These are phyloP conservation scores for Solanum paucissectum DNA, from an alignment of 257 asterid genomes.

Conservation along the genomic window DNA sequence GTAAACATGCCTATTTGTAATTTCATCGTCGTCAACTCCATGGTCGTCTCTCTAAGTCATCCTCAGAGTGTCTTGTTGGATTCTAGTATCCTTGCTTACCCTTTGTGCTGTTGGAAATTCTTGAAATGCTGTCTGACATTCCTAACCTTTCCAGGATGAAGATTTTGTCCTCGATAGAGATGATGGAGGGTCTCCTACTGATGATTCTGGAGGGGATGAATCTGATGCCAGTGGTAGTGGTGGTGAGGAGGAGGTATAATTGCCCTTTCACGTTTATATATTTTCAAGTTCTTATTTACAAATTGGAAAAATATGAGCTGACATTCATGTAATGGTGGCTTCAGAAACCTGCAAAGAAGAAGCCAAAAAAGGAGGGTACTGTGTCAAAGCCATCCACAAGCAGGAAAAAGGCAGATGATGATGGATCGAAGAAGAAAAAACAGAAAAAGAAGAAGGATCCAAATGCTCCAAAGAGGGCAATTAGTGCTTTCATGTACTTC, in stretches of 20 bases:
- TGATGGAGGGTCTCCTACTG: conserved; percentile 92
- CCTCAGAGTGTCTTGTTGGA: not conserved
- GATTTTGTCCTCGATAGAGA: conserved; percentile 70
- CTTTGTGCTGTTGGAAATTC: not conserved
- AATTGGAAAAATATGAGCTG: not conserved
- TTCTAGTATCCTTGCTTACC: not conserved
- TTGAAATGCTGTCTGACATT: not conserved
- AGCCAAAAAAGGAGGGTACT: conserved; percentile 53
- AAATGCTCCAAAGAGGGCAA: conserved; percentile 90
- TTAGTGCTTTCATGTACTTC: conserved; percentile 84
- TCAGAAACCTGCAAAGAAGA: conserved; percentile 54
- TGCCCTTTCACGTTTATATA: not conserved
- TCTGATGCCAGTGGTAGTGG: conserved; percentile 73
- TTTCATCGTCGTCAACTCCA: not conserved
- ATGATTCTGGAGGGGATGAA: conserved; percentile 78
- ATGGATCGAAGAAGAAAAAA: conserved; percentile 64
- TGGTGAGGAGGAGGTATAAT: conserved; percentile 65
- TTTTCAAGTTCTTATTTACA: not conserved
- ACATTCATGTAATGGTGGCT: conserved; percentile 10
- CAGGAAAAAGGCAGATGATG: conserved; percentile 61
- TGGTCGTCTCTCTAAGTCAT: not conserved
- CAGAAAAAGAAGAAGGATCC: conserved; percentile 89
- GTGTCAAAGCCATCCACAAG: conserved; percentile 49
- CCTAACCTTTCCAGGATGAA: conserved; percentile 42
- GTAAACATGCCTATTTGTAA: conserved; percentile 12